Evolutionary conservation across 148 eudicot genomes (phyloP), one percentile per base, ranked within the genome.

Genomic region (Rhododendron ferrugineum): DNA sequence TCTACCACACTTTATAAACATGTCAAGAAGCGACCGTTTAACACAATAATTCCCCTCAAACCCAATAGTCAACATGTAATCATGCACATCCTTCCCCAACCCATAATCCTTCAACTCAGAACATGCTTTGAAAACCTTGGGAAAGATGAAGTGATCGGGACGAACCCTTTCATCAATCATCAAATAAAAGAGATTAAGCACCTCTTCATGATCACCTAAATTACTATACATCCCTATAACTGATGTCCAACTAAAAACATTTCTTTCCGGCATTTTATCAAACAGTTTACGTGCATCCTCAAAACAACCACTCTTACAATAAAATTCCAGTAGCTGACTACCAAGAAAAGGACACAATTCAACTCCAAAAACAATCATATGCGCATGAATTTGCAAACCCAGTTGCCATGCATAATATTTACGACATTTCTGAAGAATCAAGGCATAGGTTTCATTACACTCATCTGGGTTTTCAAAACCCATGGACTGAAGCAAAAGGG

Each of bases 131-230:
- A 85, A 85, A 66, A 85, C 87, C 64, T 85, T 85, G 7, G 86
- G 86, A 78, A 85, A 85, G 74, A 85, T 81, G 47, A 85, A 85
- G 56, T 68, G 86, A 85, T 85, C 83, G 5, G 86, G 86, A 30
- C 86, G 62, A 62, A 79, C 78, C 30, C 83, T 66, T 68, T 80
- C 52, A 10, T 80, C 70, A 70, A 85, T 72, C 84, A 85, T 80
- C 23, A 70, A 22, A 85, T 85, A 50, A 52, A 80, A 85, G 72
- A 85, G 70, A 49, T 66, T 16, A 26, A 85, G 54, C 30, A 54
- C 52, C 79, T 80, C 80, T 7, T 80, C 52, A 70, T 85, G 81
- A 47, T 85, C 79, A 85, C 87, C 87, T 30, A 85, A 11, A 8
- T 54, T 74, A 80, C 84, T 20, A 46, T 85, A 68, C 84, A 85